Conservation (phyloP, 805 yeast species). For the Wickerhamomyces xylosicus region DNA sequence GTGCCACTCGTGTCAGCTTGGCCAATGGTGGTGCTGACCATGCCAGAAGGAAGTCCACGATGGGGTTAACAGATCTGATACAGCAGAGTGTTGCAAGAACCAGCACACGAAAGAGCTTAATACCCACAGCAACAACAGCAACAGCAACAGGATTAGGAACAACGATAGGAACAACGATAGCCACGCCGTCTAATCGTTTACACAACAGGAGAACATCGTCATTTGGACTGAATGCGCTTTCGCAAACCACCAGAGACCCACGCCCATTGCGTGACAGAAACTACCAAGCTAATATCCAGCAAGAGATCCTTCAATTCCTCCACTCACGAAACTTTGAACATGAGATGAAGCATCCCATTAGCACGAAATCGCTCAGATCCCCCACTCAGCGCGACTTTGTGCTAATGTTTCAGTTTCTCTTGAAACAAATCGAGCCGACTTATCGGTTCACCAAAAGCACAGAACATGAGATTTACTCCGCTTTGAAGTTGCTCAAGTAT, state of each 20-base stretch:
- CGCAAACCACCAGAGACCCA: constrained; percentile 40
- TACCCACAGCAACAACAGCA: constrained; percentile 3
- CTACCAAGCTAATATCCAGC: constrained; percentile 56
- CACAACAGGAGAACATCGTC: constrained; percentile 15
- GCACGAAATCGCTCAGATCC: constrained; percentile 50
- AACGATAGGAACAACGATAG: no score
- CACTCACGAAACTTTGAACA: constrained; percentile 56
- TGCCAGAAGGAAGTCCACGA: constrained; percentile 13
- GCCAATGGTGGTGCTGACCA: background rate
- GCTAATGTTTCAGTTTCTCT: constrained; percentile 69
- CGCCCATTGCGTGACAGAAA: constrained; percentile 69
- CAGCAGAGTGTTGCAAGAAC: constrained; percentile 18
- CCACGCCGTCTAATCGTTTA: constrained; percentile 8
- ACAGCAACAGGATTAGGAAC: constrained; percentile 1
- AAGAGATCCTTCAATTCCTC: constrained; percentile 58
- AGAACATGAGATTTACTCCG: constrained; percentile 64
- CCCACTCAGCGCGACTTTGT: constrained; percentile 88
- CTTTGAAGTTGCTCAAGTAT: constrained; percentile 56
- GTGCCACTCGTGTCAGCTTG: constrained; percentile 18
- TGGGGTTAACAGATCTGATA: constrained; percentile 17
- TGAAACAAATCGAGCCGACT: constrained; percentile 69
- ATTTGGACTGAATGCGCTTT: constrained; percentile 14
- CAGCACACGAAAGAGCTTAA: constrained; percentile 14
- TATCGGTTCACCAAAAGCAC: constrained; percentile 56
- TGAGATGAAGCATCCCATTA: constrained; percentile 62